A percentile compares a stretch with the other conserved stretches of the same genome.
Evolutionary conservation across 192 early-diverging fungal species (phyloP).

Genomic region (Linnemannia schmuckeri): DNA sequence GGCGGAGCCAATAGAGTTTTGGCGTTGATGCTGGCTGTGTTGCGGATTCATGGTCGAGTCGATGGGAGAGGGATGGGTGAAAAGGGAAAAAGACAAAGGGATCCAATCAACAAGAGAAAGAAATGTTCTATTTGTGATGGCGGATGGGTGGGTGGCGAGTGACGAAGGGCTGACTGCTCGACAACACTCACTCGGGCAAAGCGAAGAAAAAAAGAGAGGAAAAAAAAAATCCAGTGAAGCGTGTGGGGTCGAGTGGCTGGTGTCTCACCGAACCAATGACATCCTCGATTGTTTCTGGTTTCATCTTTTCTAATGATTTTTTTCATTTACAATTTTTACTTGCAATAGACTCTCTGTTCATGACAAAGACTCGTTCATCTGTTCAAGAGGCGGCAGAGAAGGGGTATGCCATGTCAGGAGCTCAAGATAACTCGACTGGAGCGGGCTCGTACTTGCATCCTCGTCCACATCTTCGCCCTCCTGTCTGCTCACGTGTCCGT

Average conservation of each 20-base stretch:
- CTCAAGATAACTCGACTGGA: not conserved
- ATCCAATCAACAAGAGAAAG: not conserved
- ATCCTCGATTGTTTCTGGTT: not conserved
- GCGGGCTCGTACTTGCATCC: not conserved
- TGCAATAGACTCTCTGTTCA: not conserved
- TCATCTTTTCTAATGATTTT: not conserved
- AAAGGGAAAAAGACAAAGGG: conserved; percentile 10
- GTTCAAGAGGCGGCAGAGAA: not conserved
- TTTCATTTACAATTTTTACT: not conserved
- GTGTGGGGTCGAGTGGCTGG: not conserved
- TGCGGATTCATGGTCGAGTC: conserved; percentile 31
- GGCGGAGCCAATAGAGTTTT: conserved; percentile 4
- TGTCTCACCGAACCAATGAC: not conserved
- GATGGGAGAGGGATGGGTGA: not conserved
- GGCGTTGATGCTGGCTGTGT: conserved; percentile 28
- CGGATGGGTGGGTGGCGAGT: not conserved
- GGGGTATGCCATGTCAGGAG: conserved; percentile 11
- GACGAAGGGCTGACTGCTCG: not conserved
- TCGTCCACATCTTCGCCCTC: not conserved
- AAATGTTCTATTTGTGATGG: not conserved
- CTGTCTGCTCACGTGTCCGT: not conserved
- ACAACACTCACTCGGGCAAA: too few species aligned
- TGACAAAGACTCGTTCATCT: not conserved
- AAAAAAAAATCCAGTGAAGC: not conserved
- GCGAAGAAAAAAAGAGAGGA: not conserved